These are phyloP conservation scores for Pseudogymnoascus sp. DNA, from an alignment of 2,329 filamentous ascomycete species.

Conservation along the genomic window DNA sequence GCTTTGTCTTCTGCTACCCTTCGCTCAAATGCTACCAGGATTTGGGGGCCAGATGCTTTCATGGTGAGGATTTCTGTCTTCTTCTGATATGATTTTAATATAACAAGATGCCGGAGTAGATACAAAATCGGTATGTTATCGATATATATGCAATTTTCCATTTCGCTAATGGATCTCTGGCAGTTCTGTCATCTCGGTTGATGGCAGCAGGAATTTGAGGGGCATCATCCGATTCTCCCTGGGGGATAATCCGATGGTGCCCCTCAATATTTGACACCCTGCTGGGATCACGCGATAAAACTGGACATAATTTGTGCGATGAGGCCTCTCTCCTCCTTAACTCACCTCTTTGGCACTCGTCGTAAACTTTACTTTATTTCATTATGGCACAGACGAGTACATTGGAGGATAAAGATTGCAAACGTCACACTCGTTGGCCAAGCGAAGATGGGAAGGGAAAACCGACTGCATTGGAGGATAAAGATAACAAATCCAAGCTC, in stretches of 20 bases:
- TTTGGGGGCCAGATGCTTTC: not conserved
- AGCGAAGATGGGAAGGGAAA: not conserved
- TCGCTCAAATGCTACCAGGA: not conserved
- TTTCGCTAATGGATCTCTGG: not conserved
- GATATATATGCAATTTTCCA: not conserved
- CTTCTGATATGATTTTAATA: not conserved
- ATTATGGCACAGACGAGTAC: not conserved
- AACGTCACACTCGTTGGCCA: not conserved
- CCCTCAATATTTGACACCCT: not conserved
- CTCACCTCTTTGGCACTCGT: not conserved
- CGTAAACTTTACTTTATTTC: not conserved
- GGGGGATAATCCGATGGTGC: not conserved
- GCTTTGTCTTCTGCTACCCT: slow-evolving; percentile 5
- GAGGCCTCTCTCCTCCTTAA: not conserved
- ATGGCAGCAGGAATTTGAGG: not conserved
- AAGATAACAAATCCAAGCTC: not conserved
- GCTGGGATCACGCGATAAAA: not conserved
- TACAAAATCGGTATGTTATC: not conserved
- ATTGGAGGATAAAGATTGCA: not conserved
- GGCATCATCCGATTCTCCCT: not conserved
- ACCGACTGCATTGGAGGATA: not conserved
- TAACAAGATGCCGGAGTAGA: not conserved
- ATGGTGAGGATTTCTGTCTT: not conserved
- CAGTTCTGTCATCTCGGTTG: not conserved
- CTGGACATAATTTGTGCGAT: not conserved